Conservation (phyloP, 306 rosid genomes). For the Lupinus albus region DNA sequence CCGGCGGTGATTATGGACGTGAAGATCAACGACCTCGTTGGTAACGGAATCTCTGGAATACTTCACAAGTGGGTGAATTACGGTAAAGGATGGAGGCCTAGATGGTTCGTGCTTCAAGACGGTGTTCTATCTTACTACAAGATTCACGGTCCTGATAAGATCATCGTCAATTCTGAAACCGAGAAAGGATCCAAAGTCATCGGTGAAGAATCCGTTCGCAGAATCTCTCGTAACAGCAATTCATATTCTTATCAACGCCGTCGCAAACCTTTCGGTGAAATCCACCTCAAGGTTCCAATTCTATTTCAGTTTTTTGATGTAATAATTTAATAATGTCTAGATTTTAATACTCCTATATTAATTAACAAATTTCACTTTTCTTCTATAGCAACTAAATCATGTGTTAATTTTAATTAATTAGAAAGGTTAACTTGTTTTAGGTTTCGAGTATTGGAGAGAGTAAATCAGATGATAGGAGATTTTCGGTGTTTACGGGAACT, state of each 20-base stretch:
- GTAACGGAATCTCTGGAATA: slow-evolving; percentile 88
- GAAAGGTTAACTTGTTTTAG: slow-evolving; percentile 39
- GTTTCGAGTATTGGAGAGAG: slow-evolving; percentile 91
- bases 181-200: slow-evolving; percentile 91
- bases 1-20: slow-evolving; percentile 66
- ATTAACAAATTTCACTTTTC: not conserved
- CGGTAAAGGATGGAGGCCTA: slow-evolving; percentile 97
- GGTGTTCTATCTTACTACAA: slow-evolving; percentile 93
- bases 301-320: not conserved
- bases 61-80: slow-evolving; percentile 95
- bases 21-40: slow-evolving; percentile 88
- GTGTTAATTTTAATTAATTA: not conserved
- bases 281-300: slow-evolving; percentile 84
- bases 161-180: slow-evolving; percentile 77
- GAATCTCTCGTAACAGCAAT: slow-evolving; percentile 65
- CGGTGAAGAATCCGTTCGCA: slow-evolving; percentile 83
- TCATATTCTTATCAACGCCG: slow-evolving; percentile 43
- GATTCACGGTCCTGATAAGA: slow-evolving; percentile 96
- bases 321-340: not conserved
- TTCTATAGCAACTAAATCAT: not conserved
- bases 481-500: slow-evolving; percentile 90
- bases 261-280: slow-evolving; percentile 92
- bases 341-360: too few species aligned
- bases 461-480: slow-evolving; percentile 91
- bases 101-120: slow-evolving; percentile 94